Evolutionary conservation across 2,329 filamentous ascomycete species (phyloP).

Genomic region (Thelonectria discophora): DNA sequence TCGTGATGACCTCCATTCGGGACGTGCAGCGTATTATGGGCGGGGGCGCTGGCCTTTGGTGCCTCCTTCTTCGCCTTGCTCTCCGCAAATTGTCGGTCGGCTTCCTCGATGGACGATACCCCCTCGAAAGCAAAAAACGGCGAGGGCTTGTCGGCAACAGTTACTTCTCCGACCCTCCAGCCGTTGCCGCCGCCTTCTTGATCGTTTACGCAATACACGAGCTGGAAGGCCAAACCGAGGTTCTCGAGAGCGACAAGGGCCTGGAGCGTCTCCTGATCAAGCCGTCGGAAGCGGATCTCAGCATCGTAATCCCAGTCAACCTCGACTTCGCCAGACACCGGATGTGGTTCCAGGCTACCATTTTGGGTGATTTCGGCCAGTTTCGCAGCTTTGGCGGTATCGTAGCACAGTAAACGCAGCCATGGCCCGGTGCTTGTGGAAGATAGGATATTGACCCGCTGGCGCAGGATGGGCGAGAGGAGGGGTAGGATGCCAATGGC

Average conservation of each 20-base stretch:
- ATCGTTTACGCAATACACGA: constrained; percentile 75
- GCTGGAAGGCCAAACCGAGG: constrained; percentile 69
- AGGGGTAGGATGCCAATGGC: constrained; percentile 65
- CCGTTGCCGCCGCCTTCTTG: constrained; percentile 67
- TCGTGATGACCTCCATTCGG: constrained; percentile 29
- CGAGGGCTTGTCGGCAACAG: constrained; percentile 63
- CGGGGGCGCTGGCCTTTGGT: constrained; percentile 26
- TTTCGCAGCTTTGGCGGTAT: constrained; percentile 62
- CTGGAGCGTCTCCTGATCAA: constrained; percentile 80
- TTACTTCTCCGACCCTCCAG: constrained; percentile 79
- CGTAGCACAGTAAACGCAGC: constrained; percentile 78
- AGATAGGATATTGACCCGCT: constrained; percentile 72
- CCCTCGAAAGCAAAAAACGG: constrained; percentile 66
- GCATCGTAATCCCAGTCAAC: constrained; percentile 74
- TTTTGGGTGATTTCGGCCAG: constrained; percentile 69
- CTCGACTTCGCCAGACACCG: constrained; percentile 81
- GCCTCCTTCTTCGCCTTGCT: constrained; percentile 39
- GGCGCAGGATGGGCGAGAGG: constrained; percentile 72
- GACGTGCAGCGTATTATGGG: constrained; percentile 25
- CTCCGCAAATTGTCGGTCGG: constrained; percentile 64
- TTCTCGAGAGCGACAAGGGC: constrained; percentile 69
- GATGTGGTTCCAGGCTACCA: constrained; percentile 78
- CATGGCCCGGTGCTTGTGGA: constrained; percentile 70
- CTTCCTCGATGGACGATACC: constrained; percentile 62
- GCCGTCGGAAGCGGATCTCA: constrained; percentile 69